Evolutionary conservation across 495 filamentous ascomycete species (phyloP).

Genomic region (Neurospora sp.): DNA sequence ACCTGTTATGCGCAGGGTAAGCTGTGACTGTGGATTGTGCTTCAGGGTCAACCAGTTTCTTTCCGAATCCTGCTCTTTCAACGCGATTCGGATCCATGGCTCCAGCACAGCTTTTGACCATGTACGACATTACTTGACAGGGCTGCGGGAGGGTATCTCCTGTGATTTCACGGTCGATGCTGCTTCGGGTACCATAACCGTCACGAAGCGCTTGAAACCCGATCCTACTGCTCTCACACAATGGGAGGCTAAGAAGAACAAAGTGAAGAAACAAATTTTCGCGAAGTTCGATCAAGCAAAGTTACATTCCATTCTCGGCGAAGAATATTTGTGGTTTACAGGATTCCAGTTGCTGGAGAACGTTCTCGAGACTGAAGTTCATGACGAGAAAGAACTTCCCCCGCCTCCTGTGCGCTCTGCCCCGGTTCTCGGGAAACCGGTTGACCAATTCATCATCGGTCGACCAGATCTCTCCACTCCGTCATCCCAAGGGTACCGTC

Average conservation of each 20-base stretch:
- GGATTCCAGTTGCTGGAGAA: not conserved
- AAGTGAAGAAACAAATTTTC: not conserved
- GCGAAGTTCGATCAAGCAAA: not conserved
- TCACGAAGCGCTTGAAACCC: not conserved
- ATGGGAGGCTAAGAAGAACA: not conserved
- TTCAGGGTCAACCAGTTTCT: slow-evolving; percentile 2
- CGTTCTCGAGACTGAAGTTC: too few relatives aligned
- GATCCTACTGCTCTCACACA: not conserved
- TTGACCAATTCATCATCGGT: too few relatives aligned
- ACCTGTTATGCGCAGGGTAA: not conserved
- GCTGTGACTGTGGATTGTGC: slow-evolving; percentile 4
- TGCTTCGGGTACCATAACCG: not conserved
- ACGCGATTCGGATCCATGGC: not conserved
- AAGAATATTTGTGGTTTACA: not conserved
- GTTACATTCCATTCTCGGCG: not conserved
- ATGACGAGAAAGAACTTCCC: too few relatives aligned
- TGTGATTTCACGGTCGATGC: not conserved
- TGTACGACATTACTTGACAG: too few relatives aligned
- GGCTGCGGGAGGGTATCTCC: too few relatives aligned
- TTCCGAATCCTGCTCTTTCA: not conserved
- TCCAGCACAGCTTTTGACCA: too few relatives aligned
- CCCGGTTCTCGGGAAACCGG: too few relatives aligned
- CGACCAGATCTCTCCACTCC: too few relatives aligned
- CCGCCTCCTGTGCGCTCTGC: too few relatives aligned
- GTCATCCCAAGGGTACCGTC: too few relatives aligned